Base-by-base conservation (phyloP, 371 early-diverging fungal species). In the Haplosporangium sp. region DNA sequence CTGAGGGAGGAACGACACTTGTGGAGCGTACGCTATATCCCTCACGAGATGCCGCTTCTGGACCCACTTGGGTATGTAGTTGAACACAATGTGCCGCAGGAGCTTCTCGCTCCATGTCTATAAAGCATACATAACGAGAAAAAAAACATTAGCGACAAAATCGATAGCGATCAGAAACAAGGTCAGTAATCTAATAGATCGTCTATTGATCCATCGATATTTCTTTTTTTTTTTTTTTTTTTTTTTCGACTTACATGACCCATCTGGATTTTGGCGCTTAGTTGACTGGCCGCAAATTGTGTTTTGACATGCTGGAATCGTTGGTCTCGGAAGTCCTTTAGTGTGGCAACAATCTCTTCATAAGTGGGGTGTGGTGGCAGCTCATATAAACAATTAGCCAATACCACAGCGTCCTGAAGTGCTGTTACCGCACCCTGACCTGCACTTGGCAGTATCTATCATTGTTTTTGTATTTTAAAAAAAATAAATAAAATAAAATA, bases 331-430 rank as follows among this genome's bases (percentile, higher is more conserved):
- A 41, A 69, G n/a, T 62, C 55, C 10, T 42, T 20, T 7, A 62
- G 50, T 9, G 56, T 36, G 2, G 4, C 36, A 5, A 23, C 9
- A 20, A 62, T 42, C 14, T 62, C 46, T 13, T 69, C 45, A 29
- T 29, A 29, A 12, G 42, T 36, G 8, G 48, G 9, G n/a, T 29
- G 21, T 1, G 55, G 20, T 21, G 10, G 9, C 12, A 62, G 38
- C 1, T 62, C 69, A 20, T 69, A 69, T 5, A 69, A n/a, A 42
- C 62, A 69, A 20, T 69, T 69, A 18, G 63, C 63, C 8, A 69
- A 23, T 1, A 69, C 10, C 16, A 52, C 58, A 0, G 69, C 43
- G 42, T 62, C 63, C 52, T 69, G 69, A 37, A 69, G 10, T 4
- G 69, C 63, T 16, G 45, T 69, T 21, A 69, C 63, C 0, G 57